phyloP scores from a whole-genome alignment of 1,139 yeast genomes.

The Diutina neorugosa region DNA sequence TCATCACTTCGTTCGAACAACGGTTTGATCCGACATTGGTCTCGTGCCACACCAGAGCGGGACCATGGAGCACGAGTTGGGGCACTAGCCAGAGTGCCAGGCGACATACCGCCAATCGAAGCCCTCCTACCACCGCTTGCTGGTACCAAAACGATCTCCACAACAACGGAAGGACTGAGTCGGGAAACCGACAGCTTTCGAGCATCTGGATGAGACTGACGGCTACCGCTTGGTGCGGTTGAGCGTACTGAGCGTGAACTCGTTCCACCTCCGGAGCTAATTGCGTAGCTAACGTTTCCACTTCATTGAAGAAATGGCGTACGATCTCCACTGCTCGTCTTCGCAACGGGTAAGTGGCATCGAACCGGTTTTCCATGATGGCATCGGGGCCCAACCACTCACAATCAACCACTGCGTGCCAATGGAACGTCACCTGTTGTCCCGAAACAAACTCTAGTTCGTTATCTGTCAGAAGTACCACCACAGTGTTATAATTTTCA shows the following conservation, averaged over 20 bases:
- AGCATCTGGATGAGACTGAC: slow-evolving; percentile 6
- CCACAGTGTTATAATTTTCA: slow-evolving; percentile 19
- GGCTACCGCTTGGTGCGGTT: not conserved
- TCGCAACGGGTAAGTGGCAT: slow-evolving; percentile 12
- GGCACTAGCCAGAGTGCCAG: slow-evolving; percentile 20
- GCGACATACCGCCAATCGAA: slow-evolving; percentile 18
- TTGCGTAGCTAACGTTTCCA: slow-evolving; percentile 5
- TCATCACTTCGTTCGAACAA: slow-evolving; percentile 18
- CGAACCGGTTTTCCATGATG: slow-evolving; percentile 16
- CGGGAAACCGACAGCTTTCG: not conserved
- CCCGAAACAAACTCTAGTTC: slow-evolving; percentile 17
- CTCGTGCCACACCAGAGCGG: slow-evolving; percentile 6
- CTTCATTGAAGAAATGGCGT: slow-evolving; percentile 11
- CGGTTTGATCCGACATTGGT: slow-evolving; percentile 15
- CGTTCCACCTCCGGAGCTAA: slow-evolving; percentile 12
- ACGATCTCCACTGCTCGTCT: slow-evolving; percentile 12
- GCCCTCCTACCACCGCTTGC: slow-evolving; percentile 16
- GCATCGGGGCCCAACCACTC: slow-evolving; percentile 11
- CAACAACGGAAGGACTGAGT: not conserved
- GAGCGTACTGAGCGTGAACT: slow-evolving; percentile 16
- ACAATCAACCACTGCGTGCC: slow-evolving; percentile 14
- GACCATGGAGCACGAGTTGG: slow-evolving; percentile 6
- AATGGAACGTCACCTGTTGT: slow-evolving; percentile 17
- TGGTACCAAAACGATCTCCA: slow-evolving; percentile 14
- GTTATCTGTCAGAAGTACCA: slow-evolving; percentile 22